Evolutionary conservation across 805 yeast species (phyloP).

Genomic region (Starmerella floris): DNA sequence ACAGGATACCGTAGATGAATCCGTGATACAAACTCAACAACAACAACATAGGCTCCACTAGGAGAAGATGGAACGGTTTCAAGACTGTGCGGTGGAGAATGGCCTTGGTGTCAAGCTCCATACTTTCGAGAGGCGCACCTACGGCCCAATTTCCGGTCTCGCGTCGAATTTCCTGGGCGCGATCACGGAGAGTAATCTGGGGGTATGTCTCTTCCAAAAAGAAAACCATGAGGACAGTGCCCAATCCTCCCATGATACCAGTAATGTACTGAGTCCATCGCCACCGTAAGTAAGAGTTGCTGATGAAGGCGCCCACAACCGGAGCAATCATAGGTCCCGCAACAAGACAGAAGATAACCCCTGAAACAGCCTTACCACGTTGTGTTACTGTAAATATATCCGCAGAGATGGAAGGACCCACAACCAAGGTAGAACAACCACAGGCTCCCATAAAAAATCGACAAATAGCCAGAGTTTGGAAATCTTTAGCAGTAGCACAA

Average conservation of each 20-base stretch:
- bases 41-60: slow-evolving; percentile 60
- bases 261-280: slow-evolving; percentile 43
- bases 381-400: slow-evolving; percentile 39
- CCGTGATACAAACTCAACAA: slow-evolving; percentile 58
- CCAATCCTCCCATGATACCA: slow-evolving; percentile 32
- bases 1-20: slow-evolving; percentile 67
- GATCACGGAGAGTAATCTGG: slow-evolving; percentile 40
- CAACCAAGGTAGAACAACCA: slow-evolving; percentile 49
- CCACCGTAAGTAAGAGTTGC: slow-evolving; percentile 35
- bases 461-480: slow-evolving; percentile 39
- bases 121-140: slow-evolving; percentile 80
- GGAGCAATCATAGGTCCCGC: slow-evolving; percentile 37
- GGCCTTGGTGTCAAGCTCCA: slow-evolving; percentile 42
- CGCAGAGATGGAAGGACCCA: slow-evolving; percentile 46
- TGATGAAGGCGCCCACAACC: slow-evolving; percentile 33
- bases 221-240: slow-evolving; percentile 30
- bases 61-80: slow-evolving; percentile 56
- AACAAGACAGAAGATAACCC: slow-evolving; percentile 38
- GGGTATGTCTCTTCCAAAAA: slow-evolving; percentile 30
- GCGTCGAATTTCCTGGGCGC: slow-evolving; percentile 55
- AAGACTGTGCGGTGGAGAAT: slow-evolving; percentile 49
- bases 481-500: slow-evolving; percentile 37
- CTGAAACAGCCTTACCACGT: slow-evolving; percentile 43
- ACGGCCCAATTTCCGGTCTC: slow-evolving; percentile 71
- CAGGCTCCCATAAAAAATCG: slow-evolving; percentile 48